These are phyloP conservation scores for Amaranthus cruentus DNA, from an alignment of 148 eudicot genomes.

Conservation along the genomic window DNA sequence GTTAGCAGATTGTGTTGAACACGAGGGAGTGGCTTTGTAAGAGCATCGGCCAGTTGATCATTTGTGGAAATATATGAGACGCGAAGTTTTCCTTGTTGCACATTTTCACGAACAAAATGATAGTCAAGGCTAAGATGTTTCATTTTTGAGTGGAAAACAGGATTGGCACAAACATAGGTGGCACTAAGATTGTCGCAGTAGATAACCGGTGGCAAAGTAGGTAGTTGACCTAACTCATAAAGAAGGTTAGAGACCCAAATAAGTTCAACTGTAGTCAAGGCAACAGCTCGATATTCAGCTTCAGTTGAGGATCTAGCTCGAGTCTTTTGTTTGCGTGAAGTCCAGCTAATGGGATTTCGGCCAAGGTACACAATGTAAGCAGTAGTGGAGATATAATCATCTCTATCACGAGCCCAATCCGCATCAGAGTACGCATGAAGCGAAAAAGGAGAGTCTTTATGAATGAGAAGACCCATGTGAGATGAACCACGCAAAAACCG, in stretches of 20 bases:
- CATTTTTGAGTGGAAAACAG: not conserved
- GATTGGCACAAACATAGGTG: not conserved
- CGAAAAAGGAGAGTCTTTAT: not conserved
- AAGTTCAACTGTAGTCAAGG: not conserved
- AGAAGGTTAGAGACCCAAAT: not conserved
- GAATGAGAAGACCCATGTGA: not conserved
- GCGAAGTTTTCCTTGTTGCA: not conserved
- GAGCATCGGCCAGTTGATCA: slow-evolving; percentile 1
- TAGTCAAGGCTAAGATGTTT: too few relatives aligned
- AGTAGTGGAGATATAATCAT: too few relatives aligned
- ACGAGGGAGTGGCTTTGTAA: not conserved
- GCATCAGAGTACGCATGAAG: slow-evolving; percentile 4
- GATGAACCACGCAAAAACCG: not conserved
- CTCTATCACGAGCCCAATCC: not conserved
- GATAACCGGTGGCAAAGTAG: not conserved
- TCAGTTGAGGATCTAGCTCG: not conserved
- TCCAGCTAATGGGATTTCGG: too few relatives aligned
- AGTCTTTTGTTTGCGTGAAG: too few relatives aligned
- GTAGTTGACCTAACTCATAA: not conserved
- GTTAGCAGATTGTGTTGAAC: too few relatives aligned
- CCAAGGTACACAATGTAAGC: too few relatives aligned
- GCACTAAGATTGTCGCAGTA: slow-evolving; percentile 6
- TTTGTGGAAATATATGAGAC: not conserved
- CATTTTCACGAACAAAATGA: not conserved
- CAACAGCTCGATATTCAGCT: slow-evolving; percentile 1